These are phyloP conservation scores for Fusarium coffeatum DNA, from an alignment of 2,329 filamentous ascomycete species.

Conservation along the genomic window DNA sequence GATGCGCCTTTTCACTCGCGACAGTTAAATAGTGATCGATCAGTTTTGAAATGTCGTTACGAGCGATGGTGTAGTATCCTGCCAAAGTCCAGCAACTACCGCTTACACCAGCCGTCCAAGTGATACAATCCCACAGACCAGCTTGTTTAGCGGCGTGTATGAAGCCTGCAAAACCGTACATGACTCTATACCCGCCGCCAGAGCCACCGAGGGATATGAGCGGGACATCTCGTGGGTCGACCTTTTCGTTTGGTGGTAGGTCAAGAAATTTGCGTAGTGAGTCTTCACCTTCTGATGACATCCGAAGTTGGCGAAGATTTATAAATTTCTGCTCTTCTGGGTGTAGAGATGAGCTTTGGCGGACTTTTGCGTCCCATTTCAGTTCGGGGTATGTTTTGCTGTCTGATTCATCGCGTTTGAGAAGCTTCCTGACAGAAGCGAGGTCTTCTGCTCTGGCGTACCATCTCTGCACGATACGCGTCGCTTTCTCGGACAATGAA, in stretches of 20 bases:
- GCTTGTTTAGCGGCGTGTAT: conserved; percentile 31
- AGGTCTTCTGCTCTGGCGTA: conserved; percentile 32
- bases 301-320: conserved; percentile 14
- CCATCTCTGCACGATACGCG: conserved; percentile 24
- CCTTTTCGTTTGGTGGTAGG: conserved; percentile 6
- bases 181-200: conserved; percentile 41
- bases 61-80: conserved; percentile 41
- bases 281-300: conserved; percentile 12
- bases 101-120: conserved; percentile 40
- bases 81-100: conserved; percentile 44
- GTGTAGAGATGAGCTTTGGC: conserved; percentile 28
- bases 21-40: conserved; percentile 35
- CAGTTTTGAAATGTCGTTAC: conserved; percentile 25
- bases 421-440: conserved; percentile 15
- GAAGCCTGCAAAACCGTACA: conserved; percentile 42
- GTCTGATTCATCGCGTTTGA: conserved; percentile 29
- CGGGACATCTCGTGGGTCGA: conserved; percentile 35
- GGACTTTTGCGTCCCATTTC: conserved; percentile 34
- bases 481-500: not conserved
- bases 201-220: conserved; percentile 40
- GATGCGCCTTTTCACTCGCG: conserved; percentile 36
- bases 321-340: conserved; percentile 27
- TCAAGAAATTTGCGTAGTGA: conserved; percentile 27
- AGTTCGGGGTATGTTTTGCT: conserved; percentile 35
- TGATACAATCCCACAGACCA: conserved; percentile 37